A percentile compares a stretch with the other conserved stretches of the same genome.
phyloP scores from a whole-genome alignment of 2,329 filamentous ascomycete species.

The Domatiomyces catenatus region DNA sequence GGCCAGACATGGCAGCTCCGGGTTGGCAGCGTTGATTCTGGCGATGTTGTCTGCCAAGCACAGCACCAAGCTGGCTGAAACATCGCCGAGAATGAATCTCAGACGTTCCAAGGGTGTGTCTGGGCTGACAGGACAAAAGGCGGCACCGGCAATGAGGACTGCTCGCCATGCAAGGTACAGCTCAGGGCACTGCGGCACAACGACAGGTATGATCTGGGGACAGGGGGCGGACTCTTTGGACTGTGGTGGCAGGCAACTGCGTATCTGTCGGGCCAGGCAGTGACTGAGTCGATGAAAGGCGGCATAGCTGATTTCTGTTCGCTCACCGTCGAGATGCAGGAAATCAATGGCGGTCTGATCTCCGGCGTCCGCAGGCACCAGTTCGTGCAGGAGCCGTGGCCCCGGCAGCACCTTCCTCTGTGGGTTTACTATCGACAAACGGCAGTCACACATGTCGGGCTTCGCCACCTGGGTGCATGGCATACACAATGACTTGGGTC shows the following conservation, averaged over 20 bases:
- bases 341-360: conserved; percentile 48
- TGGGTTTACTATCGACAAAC: conserved; percentile 43
- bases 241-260: conserved; percentile 11
- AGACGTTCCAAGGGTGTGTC: conserved; percentile 65
- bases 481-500: neutral
- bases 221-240: conserved; percentile 1
- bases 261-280: conserved; percentile 9
- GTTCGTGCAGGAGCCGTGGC: conserved; percentile 43
- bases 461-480: neutral
- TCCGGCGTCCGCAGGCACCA: conserved; percentile 38
- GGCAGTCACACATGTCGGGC: neutral
- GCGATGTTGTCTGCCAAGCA: conserved; percentile 34
- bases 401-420: conserved; percentile 38
- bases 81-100: conserved; percentile 65
- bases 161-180: conserved; percentile 67
- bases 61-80: conserved; percentile 53
- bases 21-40: conserved; percentile 10
- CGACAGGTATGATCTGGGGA: conserved; percentile 50
- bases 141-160: conserved; percentile 64
- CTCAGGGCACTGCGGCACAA: conserved; percentile 60
- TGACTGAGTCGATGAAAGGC: conserved; percentile 32
- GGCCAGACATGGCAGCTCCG: conserved; percentile 26
- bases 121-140: conserved; percentile 70
- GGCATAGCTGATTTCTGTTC: conserved; percentile 42
- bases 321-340: conserved; percentile 33